These are phyloP conservation scores for Exophiala viscosa DNA, from an alignment of 2,329 filamentous ascomycete genomes.

Conservation along the genomic window DNA sequence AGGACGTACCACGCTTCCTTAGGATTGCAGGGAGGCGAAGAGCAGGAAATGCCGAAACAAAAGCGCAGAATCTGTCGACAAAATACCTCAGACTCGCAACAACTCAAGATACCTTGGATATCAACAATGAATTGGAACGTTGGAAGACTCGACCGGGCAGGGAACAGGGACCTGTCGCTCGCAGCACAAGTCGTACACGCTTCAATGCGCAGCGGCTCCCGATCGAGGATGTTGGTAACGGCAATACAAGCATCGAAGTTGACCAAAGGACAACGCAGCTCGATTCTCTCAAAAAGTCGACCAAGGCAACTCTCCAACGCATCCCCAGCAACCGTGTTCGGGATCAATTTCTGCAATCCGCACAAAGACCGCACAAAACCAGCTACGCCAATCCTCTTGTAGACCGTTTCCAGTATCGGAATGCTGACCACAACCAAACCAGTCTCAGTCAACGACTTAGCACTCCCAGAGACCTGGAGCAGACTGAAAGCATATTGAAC, in stretches of 20 bases:
- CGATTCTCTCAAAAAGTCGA: conserved; percentile 12
- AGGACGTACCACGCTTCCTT: conserved; percentile 51
- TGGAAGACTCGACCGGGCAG: conserved; percentile 41
- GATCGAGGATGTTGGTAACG: not conserved
- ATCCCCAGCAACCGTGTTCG: conserved; percentile 6
- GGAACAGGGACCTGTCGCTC: not conserved
- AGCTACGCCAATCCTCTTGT: not conserved
- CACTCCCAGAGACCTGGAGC: too few species aligned
- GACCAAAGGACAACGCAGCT: conserved; percentile 6
- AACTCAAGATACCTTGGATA: conserved; percentile 53
- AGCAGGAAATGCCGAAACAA: conserved; percentile 46
- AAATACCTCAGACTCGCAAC: conserved; percentile 54
- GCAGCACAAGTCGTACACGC: not conserved
- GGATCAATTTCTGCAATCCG: not conserved
- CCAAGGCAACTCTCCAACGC: conserved; percentile 15
- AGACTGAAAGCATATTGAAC: too few species aligned
- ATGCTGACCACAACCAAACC: not conserved
- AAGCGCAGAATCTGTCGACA: conserved; percentile 40
- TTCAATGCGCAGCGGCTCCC: not conserved
- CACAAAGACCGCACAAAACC: not conserved
- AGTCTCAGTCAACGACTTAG: too few species aligned
- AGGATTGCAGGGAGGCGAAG: conserved; percentile 53
- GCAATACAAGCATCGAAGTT: not conserved
- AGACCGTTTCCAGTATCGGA: conserved; percentile 9
- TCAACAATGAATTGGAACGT: conserved; percentile 45